Conservation (phyloP, 2,329 filamentous ascomycete species). For the Dryadomyces quercus-mongolicae region DNA sequence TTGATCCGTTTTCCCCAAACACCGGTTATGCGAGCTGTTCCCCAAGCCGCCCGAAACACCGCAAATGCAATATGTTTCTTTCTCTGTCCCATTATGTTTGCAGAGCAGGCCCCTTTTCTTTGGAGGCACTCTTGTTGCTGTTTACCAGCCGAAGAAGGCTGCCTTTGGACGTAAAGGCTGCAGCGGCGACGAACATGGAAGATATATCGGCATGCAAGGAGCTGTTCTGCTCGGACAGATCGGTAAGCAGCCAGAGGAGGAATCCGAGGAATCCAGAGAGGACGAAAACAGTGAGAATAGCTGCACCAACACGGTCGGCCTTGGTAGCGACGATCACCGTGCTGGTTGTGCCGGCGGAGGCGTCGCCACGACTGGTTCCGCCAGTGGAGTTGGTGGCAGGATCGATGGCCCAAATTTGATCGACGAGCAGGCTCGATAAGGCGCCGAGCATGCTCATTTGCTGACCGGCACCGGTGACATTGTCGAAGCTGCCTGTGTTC, state of each 20-base stretch:
- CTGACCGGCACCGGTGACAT: constrained; percentile 36
- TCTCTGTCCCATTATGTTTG: neutral
- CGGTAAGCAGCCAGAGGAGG: constrained; percentile 19
- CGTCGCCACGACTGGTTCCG: constrained; percentile 11
- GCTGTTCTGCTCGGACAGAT: constrained; percentile 5
- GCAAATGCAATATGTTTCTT: neutral
- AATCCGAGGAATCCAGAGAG: constrained; percentile 36
- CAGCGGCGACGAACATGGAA: neutral
- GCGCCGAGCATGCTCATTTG: constrained; percentile 40
- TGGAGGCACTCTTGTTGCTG: neutral
- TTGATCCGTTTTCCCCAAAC: too few species aligned
- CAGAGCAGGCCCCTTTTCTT: neutral
- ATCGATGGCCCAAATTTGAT: constrained; percentile 12
- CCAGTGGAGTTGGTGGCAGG: constrained; percentile 23
- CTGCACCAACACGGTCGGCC: constrained; percentile 56
- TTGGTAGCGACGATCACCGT: constrained; percentile 7
- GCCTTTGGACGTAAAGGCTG: neutral
- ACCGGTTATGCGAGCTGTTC: too few species aligned
- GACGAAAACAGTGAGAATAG: constrained; percentile 44
- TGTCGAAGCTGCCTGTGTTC: constrained; percentile 29
- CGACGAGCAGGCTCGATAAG: constrained; percentile 30
- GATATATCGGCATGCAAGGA: neutral
- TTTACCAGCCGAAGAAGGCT: neutral
- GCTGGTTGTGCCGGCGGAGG: constrained; percentile 8
- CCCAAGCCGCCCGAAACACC: too few species aligned